Evolutionary conservation across 768 basidiomycete species (phyloP).

Genomic region (Lentinula sp.): DNA sequence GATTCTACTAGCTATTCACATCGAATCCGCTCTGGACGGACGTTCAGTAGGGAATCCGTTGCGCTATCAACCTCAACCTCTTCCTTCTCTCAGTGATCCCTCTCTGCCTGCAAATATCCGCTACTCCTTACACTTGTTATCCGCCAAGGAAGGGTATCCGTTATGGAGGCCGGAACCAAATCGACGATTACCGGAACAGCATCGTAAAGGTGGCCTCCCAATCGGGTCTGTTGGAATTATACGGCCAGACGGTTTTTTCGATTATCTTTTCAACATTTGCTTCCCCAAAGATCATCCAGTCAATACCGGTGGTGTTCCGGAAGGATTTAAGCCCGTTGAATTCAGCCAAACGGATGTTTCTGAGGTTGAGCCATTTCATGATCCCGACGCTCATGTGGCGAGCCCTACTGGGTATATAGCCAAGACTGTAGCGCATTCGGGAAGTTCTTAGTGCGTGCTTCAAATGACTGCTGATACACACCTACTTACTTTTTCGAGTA

Average conservation of each 20-base stretch:
- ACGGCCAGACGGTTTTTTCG: slow-evolving; percentile 15
- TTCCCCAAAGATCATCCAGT: not conserved
- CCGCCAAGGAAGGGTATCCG: slow-evolving; percentile 17
- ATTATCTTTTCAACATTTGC: slow-evolving; percentile 7
- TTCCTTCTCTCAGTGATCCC: slow-evolving; percentile 3
- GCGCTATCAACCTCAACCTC: slow-evolving; percentile 2
- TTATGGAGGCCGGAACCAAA: slow-evolving; percentile 21
- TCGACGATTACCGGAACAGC: slow-evolving; percentile 8
- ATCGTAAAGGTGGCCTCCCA: slow-evolving; percentile 13
- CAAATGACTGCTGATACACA: not conserved
- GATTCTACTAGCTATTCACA: not conserved
- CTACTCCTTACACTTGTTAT: not conserved
- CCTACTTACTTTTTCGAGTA: not conserved
- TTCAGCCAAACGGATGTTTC: not conserved
- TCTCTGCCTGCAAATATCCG: not conserved
- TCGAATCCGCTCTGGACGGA: not conserved
- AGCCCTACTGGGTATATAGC: not conserved
- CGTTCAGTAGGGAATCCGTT: not conserved
- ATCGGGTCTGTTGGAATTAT: slow-evolving; percentile 26
- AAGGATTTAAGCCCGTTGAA: slow-evolving; percentile 13
- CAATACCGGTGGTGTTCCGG: slow-evolving; percentile 17
- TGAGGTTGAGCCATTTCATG: slow-evolving; percentile 2
- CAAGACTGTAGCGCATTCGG: not conserved
- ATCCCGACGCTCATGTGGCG: slow-evolving; percentile 1
- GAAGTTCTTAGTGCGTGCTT: not conserved